phyloP scores from a whole-genome alignment of 805 yeast species.

The Yarrowia keelungensis region DNA sequence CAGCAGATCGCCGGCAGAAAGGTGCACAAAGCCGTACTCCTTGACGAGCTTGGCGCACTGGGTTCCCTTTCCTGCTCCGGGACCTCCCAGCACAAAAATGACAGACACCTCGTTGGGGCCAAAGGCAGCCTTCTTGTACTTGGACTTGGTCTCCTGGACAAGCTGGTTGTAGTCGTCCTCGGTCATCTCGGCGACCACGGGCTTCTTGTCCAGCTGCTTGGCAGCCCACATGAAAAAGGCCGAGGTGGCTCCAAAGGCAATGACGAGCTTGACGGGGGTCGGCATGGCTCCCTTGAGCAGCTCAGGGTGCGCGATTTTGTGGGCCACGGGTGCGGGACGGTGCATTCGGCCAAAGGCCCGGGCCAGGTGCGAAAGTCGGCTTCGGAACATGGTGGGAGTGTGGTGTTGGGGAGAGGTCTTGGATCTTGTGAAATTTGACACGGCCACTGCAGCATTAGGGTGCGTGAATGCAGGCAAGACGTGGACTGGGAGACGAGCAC shows the following conservation, averaged over 20 bases:
- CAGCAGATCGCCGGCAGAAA: conserved; percentile 95
- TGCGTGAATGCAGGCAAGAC: not conserved
- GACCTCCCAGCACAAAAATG: conserved; percentile 93
- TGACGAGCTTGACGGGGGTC: conserved; percentile 35
- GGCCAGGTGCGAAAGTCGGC: conserved; percentile 19
- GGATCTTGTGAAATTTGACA: conserved; percentile 3
- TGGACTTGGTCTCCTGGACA: conserved; percentile 47
- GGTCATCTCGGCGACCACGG: conserved; percentile 45
- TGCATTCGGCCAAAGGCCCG: not conserved
- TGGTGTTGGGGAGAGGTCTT: not conserved
- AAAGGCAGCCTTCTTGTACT: conserved; percentile 55
- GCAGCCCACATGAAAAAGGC: conserved; percentile 49
- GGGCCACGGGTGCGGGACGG: not conserved
- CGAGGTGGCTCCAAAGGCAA: conserved; percentile 44
- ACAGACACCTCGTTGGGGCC: conserved; percentile 73
- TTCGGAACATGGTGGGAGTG: conserved; percentile 15
- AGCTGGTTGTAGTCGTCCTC: conserved; percentile 50
- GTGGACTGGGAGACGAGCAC: too few species aligned
- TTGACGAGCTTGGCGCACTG: conserved; percentile 87
- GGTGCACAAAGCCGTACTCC: conserved; percentile 81
- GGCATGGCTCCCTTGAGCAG: conserved; percentile 26
- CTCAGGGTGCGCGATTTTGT: not conserved
- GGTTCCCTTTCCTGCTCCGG: conserved; percentile 98
- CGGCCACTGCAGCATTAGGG: not conserved
- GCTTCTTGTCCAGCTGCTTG: conserved; percentile 46